Evolutionary conservation across 2,329 filamentous ascomycete species (phyloP).

Genomic region (Zasmidium citrigriseum): DNA sequence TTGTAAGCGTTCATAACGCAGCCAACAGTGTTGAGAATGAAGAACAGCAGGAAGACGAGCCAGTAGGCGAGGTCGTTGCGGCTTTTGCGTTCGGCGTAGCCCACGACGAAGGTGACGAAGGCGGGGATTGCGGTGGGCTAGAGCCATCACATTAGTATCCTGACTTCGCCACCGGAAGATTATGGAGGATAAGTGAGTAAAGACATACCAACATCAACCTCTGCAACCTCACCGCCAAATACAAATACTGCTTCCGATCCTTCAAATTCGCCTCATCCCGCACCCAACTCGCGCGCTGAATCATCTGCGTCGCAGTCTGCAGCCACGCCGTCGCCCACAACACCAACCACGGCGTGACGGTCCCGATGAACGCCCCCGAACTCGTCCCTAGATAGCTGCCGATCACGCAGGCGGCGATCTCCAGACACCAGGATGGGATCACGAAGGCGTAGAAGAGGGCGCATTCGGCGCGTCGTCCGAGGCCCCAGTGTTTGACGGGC

Average conservation of each 20-base stretch:
- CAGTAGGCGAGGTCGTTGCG: conserved; percentile 33
- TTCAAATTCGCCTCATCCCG: conserved; percentile 34
- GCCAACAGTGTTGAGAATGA: conserved; percentile 37
- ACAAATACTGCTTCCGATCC: conserved; percentile 34
- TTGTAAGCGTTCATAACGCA: conserved; percentile 40
- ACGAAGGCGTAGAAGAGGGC: conserved; percentile 34
- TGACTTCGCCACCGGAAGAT: background rate
- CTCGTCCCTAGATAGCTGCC: conserved; percentile 24
- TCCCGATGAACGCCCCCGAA: conserved; percentile 27
- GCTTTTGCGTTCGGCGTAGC: conserved; percentile 30
- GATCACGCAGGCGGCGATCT: conserved; percentile 31
- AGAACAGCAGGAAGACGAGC: conserved; percentile 37
- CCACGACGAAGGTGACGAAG: conserved; percentile 34
- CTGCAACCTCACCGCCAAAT: conserved; percentile 34
- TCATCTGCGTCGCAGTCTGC: conserved; percentile 35
- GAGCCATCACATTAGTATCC: conserved; percentile 8
- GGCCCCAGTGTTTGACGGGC: conserved; percentile 32
- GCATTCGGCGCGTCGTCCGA: conserved; percentile 26
- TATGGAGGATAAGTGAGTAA: no score
- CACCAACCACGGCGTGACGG: conserved; percentile 27
- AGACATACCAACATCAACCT: conserved; percentile 31
- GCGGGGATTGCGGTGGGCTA: conserved; percentile 35
- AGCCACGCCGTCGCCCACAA: conserved; percentile 35
- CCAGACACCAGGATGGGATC: conserved; percentile 29
- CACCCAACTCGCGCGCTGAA: conserved; percentile 37